Evolutionary conservation across 2,329 filamentous ascomycete species (phyloP).

Genomic region (Claviceps spartinae): DNA sequence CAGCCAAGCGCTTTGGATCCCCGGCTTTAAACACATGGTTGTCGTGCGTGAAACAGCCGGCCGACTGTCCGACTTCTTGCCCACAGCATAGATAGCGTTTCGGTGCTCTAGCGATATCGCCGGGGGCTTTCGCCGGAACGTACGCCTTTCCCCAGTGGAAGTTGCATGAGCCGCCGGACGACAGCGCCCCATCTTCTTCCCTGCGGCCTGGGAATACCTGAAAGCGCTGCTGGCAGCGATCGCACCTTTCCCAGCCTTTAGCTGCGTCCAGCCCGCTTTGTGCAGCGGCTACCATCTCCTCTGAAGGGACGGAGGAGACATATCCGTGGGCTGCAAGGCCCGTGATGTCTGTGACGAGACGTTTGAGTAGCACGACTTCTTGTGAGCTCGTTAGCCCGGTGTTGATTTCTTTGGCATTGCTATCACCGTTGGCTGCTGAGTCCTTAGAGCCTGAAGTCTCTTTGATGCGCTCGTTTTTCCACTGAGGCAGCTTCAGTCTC

Average conservation of each 20-base stretch:
- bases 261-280: conserved; percentile 50
- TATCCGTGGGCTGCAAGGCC: conserved; percentile 61
- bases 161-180: conserved; percentile 63
- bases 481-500: conserved; percentile 58
- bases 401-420: conserved; percentile 38
- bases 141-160: conserved; percentile 68
- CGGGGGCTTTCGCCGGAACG: conserved; percentile 41
- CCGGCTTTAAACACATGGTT: conserved; percentile 82
- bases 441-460: conserved; percentile 8
- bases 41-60: conserved; percentile 57
- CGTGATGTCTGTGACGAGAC: conserved; percentile 50
- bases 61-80: conserved; percentile 54
- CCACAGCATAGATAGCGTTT: conserved; percentile 69
- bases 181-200: conserved; percentile 59
- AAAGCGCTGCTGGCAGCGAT: conserved; percentile 75
- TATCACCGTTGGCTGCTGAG: conserved; percentile 11
- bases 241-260: conserved; percentile 75
- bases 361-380: conserved; percentile 51
- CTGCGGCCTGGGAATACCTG: conserved; percentile 83
- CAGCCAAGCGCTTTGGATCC: conserved; percentile 61
- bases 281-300: conserved; percentile 52
- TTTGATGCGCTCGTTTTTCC: conserved; percentile 47
- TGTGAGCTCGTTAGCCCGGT: conserved; percentile 57
- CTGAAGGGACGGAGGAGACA: conserved; percentile 52
- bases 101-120: conserved; percentile 42